phyloP scores from a whole-genome alignment of 495 filamentous ascomycete species.

The Alectoria sarmentosa region DNA sequence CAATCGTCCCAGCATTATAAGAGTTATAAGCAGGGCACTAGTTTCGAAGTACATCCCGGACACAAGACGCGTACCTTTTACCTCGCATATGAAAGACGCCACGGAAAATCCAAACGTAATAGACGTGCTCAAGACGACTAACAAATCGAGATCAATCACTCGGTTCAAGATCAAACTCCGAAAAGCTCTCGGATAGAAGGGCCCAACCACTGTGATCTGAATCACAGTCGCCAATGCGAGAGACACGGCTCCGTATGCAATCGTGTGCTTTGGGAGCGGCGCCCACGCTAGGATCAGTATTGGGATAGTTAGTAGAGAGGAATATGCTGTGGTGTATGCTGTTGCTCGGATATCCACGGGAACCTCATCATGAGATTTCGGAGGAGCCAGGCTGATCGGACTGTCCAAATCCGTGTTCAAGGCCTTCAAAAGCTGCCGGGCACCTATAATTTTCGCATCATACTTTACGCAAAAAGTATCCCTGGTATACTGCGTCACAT shows the following conservation, averaged over 20 bases:
- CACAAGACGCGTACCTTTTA: slow-evolving; percentile 42
- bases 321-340: slow-evolving; percentile 51
- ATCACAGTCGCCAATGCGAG: slow-evolving; percentile 60
- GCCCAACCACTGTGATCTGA: slow-evolving; percentile 53
- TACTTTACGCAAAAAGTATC: slow-evolving; percentile 44
- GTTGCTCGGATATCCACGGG: slow-evolving; percentile 37
- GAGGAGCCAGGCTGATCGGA: slow-evolving; percentile 41
- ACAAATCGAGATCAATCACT: slow-evolving; percentile 69
- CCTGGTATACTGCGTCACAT: slow-evolving; percentile 29
- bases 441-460: slow-evolving; percentile 49
- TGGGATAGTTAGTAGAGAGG: slow-evolving; percentile 60
- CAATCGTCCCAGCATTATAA: slow-evolving; percentile 70
- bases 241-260: slow-evolving; percentile 49
- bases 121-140: slow-evolving; percentile 67
- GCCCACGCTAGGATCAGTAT: slow-evolving; percentile 68
- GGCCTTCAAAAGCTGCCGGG: slow-evolving; percentile 41
- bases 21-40: slow-evolving; percentile 65
- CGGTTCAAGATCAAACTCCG: slow-evolving; percentile 54
- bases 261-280: slow-evolving; percentile 40
- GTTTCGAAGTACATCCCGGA: slow-evolving; percentile 70
- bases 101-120: slow-evolving; percentile 69
- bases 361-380: not conserved
- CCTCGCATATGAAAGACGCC: slow-evolving; percentile 53
- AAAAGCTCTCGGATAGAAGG: slow-evolving; percentile 63
- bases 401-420: slow-evolving; percentile 34